A percentile compares a stretch with the other conserved stretches of the same genome.
These are phyloP conservation scores for Aspergillus kassunensis DNA, from an alignment of 495 filamentous ascomycete species.

Conservation along the genomic window DNA sequence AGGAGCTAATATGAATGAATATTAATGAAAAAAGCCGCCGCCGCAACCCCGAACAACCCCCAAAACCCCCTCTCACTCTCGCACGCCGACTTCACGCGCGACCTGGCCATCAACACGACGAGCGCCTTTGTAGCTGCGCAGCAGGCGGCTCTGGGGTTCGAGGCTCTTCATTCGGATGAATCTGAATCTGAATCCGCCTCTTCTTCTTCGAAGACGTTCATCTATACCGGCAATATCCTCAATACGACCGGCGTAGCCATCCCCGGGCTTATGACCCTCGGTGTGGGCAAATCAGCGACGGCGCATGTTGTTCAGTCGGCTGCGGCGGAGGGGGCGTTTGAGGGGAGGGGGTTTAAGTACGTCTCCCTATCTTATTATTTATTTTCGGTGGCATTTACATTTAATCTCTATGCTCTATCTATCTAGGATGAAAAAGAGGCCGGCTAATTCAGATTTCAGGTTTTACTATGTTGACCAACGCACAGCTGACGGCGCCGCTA, in stretches of 20 bases:
- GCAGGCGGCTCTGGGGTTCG: slow-evolving; percentile 37
- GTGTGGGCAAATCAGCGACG: slow-evolving; percentile 43
- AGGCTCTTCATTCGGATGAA: slow-evolving; percentile 33
- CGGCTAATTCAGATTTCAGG: slow-evolving; percentile 19
- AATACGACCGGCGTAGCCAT: slow-evolving; percentile 32
- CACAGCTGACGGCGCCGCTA: slow-evolving; percentile 34
- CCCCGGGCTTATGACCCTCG: slow-evolving; percentile 28
- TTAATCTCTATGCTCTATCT: too few species aligned
- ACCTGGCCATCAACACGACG: slow-evolving; percentile 41
- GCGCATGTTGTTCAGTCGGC: slow-evolving; percentile 42
- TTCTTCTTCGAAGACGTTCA: slow-evolving; percentile 30
- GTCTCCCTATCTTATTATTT: slow-evolving; percentile 2
- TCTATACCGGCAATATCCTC: slow-evolving; percentile 47
- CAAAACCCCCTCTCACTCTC: slow-evolving; percentile 21
- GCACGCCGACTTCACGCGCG: slow-evolving; percentile 31
- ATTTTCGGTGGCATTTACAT: neutral
- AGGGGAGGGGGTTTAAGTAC: slow-evolving; percentile 45
- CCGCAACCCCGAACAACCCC: neutral
- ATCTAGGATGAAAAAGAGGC: too few species aligned
- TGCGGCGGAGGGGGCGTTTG: slow-evolving; percentile 39
- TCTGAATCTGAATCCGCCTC: too few species aligned
- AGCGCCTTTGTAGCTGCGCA: slow-evolving; percentile 43
- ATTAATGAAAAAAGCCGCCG: neutral
- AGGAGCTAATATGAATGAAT: too few species aligned
- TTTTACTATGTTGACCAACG: slow-evolving; percentile 50